A percentile compares a stretch with the other conserved stretches of the same genome.
phyloP scores from a whole-genome alignment of 2,329 filamentous ascomycete genomes.

The Nigrospora osmanthi region DNA sequence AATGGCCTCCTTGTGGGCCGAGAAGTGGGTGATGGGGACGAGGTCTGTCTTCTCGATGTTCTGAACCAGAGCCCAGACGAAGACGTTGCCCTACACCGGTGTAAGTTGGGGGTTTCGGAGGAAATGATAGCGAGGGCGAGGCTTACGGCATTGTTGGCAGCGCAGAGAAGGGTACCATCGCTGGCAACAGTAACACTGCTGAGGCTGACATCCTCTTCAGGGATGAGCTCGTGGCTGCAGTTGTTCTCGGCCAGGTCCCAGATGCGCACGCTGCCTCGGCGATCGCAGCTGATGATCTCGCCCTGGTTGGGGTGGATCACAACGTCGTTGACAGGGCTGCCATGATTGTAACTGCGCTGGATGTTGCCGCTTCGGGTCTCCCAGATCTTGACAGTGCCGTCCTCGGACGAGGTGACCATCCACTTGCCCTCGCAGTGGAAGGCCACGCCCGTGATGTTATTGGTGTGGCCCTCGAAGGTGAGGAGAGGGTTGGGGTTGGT shows the following conservation, averaged over 20 bases:
- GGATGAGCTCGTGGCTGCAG: constrained; percentile 91
- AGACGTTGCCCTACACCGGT: constrained; percentile 73
- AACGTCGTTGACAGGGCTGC: constrained; percentile 86
- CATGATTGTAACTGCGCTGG: constrained; percentile 89
- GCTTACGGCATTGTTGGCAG: constrained; percentile 79
- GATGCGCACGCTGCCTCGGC: constrained; percentile 83
- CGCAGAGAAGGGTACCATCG: constrained; percentile 86
- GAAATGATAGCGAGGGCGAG: not conserved
- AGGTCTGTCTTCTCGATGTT: constrained; percentile 75
- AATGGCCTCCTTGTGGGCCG: constrained; percentile 86
- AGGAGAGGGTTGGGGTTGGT: constrained; percentile 92
- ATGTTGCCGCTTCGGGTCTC: constrained; percentile 79
- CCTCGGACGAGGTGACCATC: constrained; percentile 98
- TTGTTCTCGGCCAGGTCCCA: constrained; percentile 98
- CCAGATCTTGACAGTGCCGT: constrained; percentile 96
- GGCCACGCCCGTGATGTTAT: constrained; percentile 91
- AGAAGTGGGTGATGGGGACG: constrained; percentile 80
- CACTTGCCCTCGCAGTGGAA: constrained; percentile 99
- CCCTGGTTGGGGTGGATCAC: constrained; percentile 99
- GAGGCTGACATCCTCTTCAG: constrained; percentile 89
- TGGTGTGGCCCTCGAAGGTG: constrained; percentile 91
- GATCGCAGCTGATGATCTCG: constrained; percentile 93
- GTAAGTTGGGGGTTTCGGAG: not conserved
- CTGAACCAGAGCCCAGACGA: constrained; percentile 91
- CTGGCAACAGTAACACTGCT: constrained; percentile 93